Evolutionary conservation across 2,329 filamentous ascomycete species (phyloP), one percentile per base, ranked within the genome.

Genomic region (Sclerotiophoma versabilis): DNA sequence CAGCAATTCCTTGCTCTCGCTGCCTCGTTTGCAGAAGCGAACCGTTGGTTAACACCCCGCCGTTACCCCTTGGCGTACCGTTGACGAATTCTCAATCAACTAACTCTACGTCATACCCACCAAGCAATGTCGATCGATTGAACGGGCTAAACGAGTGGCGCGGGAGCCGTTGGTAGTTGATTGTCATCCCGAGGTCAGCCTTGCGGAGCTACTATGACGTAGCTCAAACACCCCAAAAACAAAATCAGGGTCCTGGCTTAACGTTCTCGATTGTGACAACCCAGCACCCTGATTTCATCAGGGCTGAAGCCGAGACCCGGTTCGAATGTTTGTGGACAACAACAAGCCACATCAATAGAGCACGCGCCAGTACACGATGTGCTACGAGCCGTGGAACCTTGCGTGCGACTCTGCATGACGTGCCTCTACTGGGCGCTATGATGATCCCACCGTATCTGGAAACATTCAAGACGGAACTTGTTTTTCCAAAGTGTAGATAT

Each of bases 331-430:
- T 55, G 20, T 47, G 47, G 42, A 51, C 46, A 26, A 15, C 38
- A 41, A 54, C 33, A 44, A 65, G 61, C 57, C 58, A 62, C 53
- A 54, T 36, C 48, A 37, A 19, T 30, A 46, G 26, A 38, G 47
- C 26, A 45, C 15, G 49, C 50, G 27, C 27, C 27, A 52, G 42
- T 58, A 15, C 60, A 56, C 55, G 55, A 64, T 64, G 54, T 58
- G 56, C 59, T 57, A 61, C 50, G 50, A 59, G 39, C 46, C 46
- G 49, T 33, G 30, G 30, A 33, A 27, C 25, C 22, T n/a, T 39
- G 49, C 44, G 37, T 37, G 32, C 22, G 60, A 52, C 63, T 64
- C 63, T 68, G 63, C 65, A 63, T 68, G 65, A 68, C 65, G 65
- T 67, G 58, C 53, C 54, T 27, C 37, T 44, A 43, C 43, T 46